Conservation (phyloP, 139 green algal genomes). For the Haematococcus sp. region DNA sequence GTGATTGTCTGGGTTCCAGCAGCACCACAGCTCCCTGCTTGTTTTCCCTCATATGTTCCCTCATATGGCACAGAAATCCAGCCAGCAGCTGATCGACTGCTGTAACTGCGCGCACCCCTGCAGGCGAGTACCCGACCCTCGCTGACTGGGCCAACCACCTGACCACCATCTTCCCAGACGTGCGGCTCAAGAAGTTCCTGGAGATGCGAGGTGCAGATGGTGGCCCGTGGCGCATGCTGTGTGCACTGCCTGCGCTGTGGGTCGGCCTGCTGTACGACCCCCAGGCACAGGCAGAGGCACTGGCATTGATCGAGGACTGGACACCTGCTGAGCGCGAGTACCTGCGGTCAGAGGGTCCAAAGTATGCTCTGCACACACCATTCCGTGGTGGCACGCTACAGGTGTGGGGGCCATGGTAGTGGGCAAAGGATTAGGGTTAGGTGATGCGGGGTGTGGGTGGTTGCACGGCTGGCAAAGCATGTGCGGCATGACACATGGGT, state of each 20-base stretch:
- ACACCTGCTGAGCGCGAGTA: constrained; percentile 76
- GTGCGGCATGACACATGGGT: no score
- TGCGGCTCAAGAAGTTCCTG: constrained; percentile 92
- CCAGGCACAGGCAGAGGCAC: constrained; percentile 50
- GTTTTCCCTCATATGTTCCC: no score
- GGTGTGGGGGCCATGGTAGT: constrained; percentile 52
- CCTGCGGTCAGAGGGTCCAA: constrained; percentile 63
- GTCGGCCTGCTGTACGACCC: constrained; percentile 94
- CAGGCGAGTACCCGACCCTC: constrained; percentile 83
- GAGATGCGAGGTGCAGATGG: constrained; percentile 98
- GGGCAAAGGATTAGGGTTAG: no score
- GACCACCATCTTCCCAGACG: constrained; percentile 96
- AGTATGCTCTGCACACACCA: constrained; percentile 73
- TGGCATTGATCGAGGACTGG: constrained; percentile 79
- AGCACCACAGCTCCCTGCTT: no score
- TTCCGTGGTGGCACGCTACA: constrained; percentile 86
- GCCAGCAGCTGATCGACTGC: neutral
- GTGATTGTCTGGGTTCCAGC: no score
- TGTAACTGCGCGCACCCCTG: neutral
- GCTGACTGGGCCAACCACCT: constrained; percentile 96
- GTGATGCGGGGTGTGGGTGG: no score
- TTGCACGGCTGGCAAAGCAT: no score
- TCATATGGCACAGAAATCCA: no score
- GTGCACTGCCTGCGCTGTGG: constrained; percentile 90
- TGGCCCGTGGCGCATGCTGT: constrained; percentile 89